These are phyloP conservation scores for Astragalus membranaceus DNA, from an alignment of 306 rosid species.

Conservation along the genomic window DNA sequence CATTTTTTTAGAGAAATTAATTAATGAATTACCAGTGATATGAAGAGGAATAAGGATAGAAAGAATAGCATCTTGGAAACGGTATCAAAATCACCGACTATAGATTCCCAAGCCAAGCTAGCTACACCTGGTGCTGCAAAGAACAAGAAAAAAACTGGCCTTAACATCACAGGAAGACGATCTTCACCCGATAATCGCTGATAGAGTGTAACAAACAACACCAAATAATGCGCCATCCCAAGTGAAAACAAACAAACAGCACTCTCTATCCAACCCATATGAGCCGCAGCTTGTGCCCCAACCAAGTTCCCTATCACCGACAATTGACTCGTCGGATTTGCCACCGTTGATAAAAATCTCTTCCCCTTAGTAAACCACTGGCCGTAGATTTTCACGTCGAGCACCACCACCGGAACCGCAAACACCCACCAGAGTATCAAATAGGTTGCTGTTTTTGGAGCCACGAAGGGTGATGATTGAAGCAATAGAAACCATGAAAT, in stretches of 20 bases:
- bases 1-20: too few relatives aligned
- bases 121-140: constrained; percentile 63
- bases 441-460: constrained; percentile 10
- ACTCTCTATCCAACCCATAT: constrained; percentile 55
- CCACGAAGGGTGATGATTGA: constrained; percentile 40
- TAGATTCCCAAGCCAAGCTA: constrained; percentile 59
- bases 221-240: constrained; percentile 57
- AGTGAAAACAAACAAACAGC: constrained; percentile 49
- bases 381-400: constrained; percentile 57
- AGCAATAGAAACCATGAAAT: constrained; percentile 54
- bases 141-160: constrained; percentile 58
- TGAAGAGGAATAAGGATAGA: constrained; percentile 53
- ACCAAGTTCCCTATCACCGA: constrained; percentile 59
- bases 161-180: constrained; percentile 35
- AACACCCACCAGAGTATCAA: constrained; percentile 45
- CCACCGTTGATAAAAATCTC: constrained; percentile 36
- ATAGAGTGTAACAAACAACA: constrained; percentile 54
- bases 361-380: constrained; percentile 66
- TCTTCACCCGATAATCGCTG: constrained; percentile 42
- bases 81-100: constrained; percentile 42
- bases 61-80: constrained; percentile 67
- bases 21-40: constrained; percentile 31
- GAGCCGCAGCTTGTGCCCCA: constrained; percentile 53
- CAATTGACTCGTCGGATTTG: constrained; percentile 56
- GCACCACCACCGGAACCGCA: constrained; percentile 39